Percentiles rank a stretch among this genome's conserved stretches.
phyloP scores from a whole-genome alignment of 2,329 filamentous ascomycete species.

The Ascochyta koolunga region DNA sequence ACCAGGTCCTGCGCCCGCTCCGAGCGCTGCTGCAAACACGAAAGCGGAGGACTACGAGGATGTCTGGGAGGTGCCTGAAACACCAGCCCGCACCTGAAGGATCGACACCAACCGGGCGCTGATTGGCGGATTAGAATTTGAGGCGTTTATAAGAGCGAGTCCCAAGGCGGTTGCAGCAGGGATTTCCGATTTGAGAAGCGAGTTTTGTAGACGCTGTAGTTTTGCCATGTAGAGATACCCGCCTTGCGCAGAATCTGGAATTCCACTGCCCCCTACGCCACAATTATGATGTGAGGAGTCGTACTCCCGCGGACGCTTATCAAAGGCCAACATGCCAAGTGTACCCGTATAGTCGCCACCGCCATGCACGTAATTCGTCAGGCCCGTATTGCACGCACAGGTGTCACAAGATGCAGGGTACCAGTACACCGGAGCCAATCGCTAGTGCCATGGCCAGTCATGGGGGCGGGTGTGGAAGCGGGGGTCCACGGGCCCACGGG shows the following conservation, averaged over 20 bases:
- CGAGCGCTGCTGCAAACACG: conserved; percentile 1
- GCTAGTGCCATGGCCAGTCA: conserved; percentile 6
- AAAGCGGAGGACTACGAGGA: conserved; percentile 23
- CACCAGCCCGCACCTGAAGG: conserved; percentile 37
- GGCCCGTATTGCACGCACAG: not conserved
- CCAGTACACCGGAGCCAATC: conserved; percentile 2
- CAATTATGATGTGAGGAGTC: no score
- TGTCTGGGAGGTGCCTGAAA: conserved; percentile 56
- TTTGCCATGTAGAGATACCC: conserved; percentile 17
- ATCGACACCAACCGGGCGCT: conserved; percentile 7
- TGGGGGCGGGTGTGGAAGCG: conserved; percentile 12
- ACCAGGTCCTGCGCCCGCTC: not conserved
- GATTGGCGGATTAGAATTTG: conserved; percentile 6
- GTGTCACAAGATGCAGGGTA: conserved; percentile 11
- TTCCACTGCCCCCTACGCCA: not conserved
- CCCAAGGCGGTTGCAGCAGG: conserved; percentile 2
- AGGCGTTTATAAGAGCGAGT: conserved; percentile 3
- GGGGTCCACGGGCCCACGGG: no score
- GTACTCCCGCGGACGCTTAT: no score
- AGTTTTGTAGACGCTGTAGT: not conserved
- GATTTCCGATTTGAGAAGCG: not conserved
- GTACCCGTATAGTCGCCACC: conserved; percentile 10
- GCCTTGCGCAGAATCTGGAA: conserved; percentile 3
- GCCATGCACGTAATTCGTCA: not conserved
- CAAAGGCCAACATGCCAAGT: not conserved